Conservation (phyloP, 495 filamentous ascomycete species). For the Penicillium mononematosum region DNA sequence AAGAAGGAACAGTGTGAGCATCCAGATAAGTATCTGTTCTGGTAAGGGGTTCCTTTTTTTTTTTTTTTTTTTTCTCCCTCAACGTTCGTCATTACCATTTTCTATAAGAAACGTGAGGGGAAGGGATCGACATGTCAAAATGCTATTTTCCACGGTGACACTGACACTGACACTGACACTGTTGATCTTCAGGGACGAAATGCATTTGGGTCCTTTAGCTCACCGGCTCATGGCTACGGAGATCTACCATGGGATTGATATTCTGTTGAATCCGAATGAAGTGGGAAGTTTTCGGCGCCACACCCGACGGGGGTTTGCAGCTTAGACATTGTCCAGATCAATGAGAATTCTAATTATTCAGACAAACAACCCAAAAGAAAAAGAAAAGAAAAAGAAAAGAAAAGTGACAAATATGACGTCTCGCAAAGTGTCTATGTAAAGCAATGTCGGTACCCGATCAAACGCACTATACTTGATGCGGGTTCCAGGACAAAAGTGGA, state of each 20-base stretch:
- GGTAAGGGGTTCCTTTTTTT: constrained; percentile 34
- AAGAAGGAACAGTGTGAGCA: constrained; percentile 40
- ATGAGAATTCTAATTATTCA: constrained; percentile 1
- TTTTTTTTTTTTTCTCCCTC: not conserved
- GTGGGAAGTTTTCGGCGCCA: constrained; percentile 9
- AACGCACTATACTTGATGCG: constrained; percentile 16
- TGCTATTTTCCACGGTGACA: constrained; percentile 5
- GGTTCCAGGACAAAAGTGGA: not conserved
- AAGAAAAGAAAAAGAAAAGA: not conserved
- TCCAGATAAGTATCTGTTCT: constrained; percentile 53
- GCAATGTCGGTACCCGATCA: constrained; percentile 18
- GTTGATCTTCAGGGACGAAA: constrained; percentile 47
- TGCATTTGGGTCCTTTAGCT: constrained; percentile 49
- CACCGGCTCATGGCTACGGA: constrained; percentile 50
- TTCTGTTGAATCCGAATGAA: constrained; percentile 28
- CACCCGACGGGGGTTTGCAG: constrained; percentile 25
- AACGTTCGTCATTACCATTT: not conserved
- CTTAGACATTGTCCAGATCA: constrained; percentile 29
- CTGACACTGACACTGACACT: not conserved
- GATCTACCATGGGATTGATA: constrained; percentile 45
- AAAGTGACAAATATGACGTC: constrained; percentile 10
- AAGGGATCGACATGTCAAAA: constrained; percentile 12
- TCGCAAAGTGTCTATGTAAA: not conserved
- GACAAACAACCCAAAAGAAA: not conserved
- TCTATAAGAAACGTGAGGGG: not conserved